Evolutionary conservation across 257 asterid species (phyloP).

Genomic region (Ilex aquifolium): DNA sequence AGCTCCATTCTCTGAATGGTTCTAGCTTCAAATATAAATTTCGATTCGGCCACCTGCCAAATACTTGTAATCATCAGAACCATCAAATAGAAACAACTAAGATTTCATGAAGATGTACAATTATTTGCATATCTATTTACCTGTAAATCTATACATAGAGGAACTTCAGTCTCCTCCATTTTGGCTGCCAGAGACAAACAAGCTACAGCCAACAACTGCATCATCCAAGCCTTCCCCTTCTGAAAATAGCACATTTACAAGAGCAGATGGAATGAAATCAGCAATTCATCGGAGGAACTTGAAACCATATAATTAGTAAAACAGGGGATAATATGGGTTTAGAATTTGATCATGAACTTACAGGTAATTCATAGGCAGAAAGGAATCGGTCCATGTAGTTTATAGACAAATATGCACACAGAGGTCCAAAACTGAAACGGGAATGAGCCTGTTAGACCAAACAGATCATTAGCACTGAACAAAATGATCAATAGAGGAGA

Average conservation of each 20-base stretch:
- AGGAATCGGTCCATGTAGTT: neutral
- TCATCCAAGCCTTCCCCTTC: constrained; percentile 34
- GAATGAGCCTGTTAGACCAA: neutral
- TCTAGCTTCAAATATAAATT: constrained; percentile 30
- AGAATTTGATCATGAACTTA: neutral
- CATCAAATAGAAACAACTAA: neutral
- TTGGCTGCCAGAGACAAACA: constrained; percentile 46
- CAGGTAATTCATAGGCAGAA: neutral
- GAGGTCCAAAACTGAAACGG: neutral
- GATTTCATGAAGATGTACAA: neutral
- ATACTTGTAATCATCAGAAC: neutral
- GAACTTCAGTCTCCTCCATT: constrained; percentile 42
- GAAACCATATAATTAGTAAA: neutral
- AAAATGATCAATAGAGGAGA: neutral
- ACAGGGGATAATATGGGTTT: neutral
- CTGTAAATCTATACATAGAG: constrained; percentile 33
- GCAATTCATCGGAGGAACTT: constrained; percentile 1
- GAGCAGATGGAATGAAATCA: constrained; percentile 4
- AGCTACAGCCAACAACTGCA: constrained; percentile 34
- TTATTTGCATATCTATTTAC: constrained; percentile 5
- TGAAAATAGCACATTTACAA: neutral
- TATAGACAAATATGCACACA: neutral
- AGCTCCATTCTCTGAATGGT: constrained; percentile 44
- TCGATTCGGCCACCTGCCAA: constrained; percentile 20
- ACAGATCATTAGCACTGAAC: neutral